Base-by-base conservation (phyloP, 2,329 filamentous ascomycete genomes). In the Hirsutella minnesotensis region DNA sequence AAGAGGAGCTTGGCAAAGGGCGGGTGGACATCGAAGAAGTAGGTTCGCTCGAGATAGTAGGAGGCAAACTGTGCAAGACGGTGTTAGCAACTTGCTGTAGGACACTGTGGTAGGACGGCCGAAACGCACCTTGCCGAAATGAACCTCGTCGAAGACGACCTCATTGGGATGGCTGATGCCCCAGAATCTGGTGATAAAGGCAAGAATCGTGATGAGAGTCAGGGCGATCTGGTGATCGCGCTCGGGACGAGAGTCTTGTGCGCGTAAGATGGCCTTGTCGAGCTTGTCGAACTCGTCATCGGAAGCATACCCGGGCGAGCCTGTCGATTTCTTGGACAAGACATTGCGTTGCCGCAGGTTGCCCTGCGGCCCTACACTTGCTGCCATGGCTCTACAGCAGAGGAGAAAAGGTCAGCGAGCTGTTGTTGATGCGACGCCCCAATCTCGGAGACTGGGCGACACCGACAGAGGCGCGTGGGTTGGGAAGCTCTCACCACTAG, bases 1-100 rank as follows among this genome's bases (percentile, higher is more conserved):
- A 96, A 96, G 40, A 98, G 81, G 47, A 98, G 87, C 73, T 98
- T 98, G 65, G 86, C 92, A 56, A 98, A 94, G 15, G 92, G 92
- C 53, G 92, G 92, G 64, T 98, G 92, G 43, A 98, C 92, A 69
- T 98, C 92, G 79, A 98, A 98, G 75, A 98, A 98, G 72, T 96
- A 98, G 48, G 88, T 95, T 56, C 88, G 83, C 68, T 95, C 83
- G 54, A 98, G 81, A 63, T 98, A 98, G 60, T 79, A 83, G 9
- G 79, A 83, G 44, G 79, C 79, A 58, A 83, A 83, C 79, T 83
- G 53, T 10, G 22, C 18, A 19, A 9, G 21, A 43, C 19, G 38
- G 30, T 33, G 18, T 44, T 35, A 46, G 27, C 40, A 38, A 18
- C 9, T 27, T 22, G 29, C 15, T 18, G 30, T 35, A 18, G 33